phyloP scores from a whole-genome alignment of 192 early-diverging fungal genomes.

The Coemansia sp. region DNA sequence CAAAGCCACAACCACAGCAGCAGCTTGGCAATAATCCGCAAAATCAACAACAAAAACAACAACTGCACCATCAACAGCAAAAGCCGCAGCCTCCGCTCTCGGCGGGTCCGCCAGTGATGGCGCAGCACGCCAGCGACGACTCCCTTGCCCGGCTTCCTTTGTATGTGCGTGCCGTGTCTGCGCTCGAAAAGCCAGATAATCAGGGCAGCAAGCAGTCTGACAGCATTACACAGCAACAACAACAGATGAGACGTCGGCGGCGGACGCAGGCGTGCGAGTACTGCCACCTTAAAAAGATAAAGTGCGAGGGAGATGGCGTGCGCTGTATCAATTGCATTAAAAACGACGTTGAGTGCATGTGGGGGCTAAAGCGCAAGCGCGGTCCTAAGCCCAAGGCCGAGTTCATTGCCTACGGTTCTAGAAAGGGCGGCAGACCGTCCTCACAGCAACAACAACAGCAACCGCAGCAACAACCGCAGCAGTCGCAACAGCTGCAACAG shows the following conservation, averaged over 20 bases:
- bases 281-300: constrained; percentile 51
- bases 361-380: constrained; percentile 51
- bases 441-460: no score
- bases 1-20: not conserved
- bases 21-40: not conserved
- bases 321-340: constrained; percentile 48
- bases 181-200: not conserved
- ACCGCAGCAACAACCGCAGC: not conserved
- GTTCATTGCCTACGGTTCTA: not conserved
- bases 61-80: not conserved
- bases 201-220: not conserved
- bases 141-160: not conserved
- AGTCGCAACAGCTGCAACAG: not conserved
- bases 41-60: not conserved
- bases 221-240: not conserved
- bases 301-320: constrained; percentile 46
- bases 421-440: not conserved
- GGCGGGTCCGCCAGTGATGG: not conserved
- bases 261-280: constrained; percentile 53
- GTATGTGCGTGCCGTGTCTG: not conserved
- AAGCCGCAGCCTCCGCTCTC: not conserved
- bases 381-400: constrained; percentile 47
- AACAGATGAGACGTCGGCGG: constrained; percentile 30
- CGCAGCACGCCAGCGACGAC: not conserved
- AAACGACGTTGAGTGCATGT: constrained; percentile 47